Evolutionary conservation across 2,329 filamentous ascomycete species (phyloP), one percentile per base, ranked within the genome.

Genomic region (Aspergillus quadrilineatus): DNA sequence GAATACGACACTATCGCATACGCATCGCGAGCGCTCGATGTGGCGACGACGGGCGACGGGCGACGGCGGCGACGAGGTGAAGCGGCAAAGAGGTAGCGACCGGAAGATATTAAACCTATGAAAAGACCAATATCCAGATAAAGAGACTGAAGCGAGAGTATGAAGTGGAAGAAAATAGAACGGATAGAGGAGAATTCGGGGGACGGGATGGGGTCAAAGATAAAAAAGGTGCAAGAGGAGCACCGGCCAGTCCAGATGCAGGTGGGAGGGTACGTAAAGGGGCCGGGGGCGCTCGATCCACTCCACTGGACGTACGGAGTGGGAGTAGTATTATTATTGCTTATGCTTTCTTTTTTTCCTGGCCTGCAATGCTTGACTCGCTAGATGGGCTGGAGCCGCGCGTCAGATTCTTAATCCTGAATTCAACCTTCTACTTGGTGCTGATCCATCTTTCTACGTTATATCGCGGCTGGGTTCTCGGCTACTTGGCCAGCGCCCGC

Each of bases 1-100:
- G 36, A 30, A 57, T 50, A 34, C 49, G 51, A 50, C 45, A 59
- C 60, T 60, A 64, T 51, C 58, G 41, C 57, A 67, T 56, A 39
- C 59, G 53, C 62, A 63, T 63, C 53, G 56, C 63, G 60, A 55
- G 50, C 45, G 41, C 49, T 46, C 53, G 39, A 9, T 12, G 32
- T 45, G 48, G 61, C 44, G 52, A 52, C 42, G 44, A 57, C 49
- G 55, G 57, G 57, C 42, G 44, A 58, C 49, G 55, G 57, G 57
- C n/a, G n/a, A n/a, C n/a, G n/a, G n/a, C 32, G 44, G 50, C 37
- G 39, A 29, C 29, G 45, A 49, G 39, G 50, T 26, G 41, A 12
- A 55, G 26, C 17, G 10, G 42, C 34, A 10, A 12, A 50, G 28
- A 56, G 37, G 39, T 47, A 49, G 50, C 44, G 37, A 58, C 51